Conservation (phyloP, 495 filamentous ascomycete species). For the Staphylotrichum longicolle region DNA sequence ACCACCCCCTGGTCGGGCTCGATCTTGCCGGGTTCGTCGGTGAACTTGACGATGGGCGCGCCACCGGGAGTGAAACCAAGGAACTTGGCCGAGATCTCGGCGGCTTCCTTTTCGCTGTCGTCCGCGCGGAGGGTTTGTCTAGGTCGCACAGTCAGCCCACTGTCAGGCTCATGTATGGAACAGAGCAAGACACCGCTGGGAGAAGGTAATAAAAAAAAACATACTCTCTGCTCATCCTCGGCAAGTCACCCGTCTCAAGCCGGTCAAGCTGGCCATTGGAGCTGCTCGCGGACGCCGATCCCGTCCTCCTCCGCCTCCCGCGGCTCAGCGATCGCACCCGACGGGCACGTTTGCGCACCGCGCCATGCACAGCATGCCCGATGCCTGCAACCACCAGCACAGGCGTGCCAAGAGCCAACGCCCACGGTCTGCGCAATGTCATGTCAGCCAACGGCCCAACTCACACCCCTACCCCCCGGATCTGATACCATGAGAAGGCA, state of each 20-base stretch:
- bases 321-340: constrained; percentile 25
- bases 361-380: constrained; percentile 40
- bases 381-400: constrained; percentile 48
- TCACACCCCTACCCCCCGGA: no score
- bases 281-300: constrained; percentile 20
- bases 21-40: constrained; percentile 28
- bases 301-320: constrained; percentile 12
- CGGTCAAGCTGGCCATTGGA: constrained; percentile 13
- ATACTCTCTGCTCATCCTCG: constrained; percentile 36
- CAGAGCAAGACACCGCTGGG: not conserved
- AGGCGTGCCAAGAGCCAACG: constrained; percentile 49
- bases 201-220: constrained; percentile 3
- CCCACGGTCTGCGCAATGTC: constrained; percentile 37
- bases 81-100: constrained; percentile 27
- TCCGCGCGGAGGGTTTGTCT: constrained; percentile 32
- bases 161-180: not conserved
- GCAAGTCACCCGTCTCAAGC: constrained; percentile 20
- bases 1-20: constrained; percentile 25
- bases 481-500: no score
- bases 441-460: constrained; percentile 12
- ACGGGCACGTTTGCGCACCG: constrained; percentile 32
- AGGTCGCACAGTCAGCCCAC: constrained; percentile 5
- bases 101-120: constrained; percentile 29
- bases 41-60: constrained; percentile 30
- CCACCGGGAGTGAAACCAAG: constrained; percentile 39